Percentiles rank a stretch among this genome's conserved stretches.
These are phyloP conservation scores for Teratosphaeria gauchensis DNA, from an alignment of 2,329 filamentous ascomycete genomes.

Conservation along the genomic window DNA sequence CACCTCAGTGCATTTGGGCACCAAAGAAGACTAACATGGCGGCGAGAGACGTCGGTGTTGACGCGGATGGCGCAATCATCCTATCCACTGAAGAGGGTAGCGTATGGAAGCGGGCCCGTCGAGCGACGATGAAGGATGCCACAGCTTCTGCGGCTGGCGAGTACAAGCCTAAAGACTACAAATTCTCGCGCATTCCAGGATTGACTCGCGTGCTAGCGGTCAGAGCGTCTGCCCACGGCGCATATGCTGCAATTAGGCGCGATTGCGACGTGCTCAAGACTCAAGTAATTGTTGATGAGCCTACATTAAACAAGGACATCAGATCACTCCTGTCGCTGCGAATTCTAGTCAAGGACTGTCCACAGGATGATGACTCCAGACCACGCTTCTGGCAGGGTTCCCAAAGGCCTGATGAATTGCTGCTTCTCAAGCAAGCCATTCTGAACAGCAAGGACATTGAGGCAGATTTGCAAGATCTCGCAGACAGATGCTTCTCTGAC, in stretches of 20 bases:
- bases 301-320: constrained; percentile 65
- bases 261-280: constrained; percentile 74
- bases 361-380: constrained; percentile 31
- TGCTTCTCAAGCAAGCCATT: constrained; percentile 46
- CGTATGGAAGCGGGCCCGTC: constrained; percentile 81
- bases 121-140: constrained; percentile 67
- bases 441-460: constrained; percentile 59
- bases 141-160: constrained; percentile 41
- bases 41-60: constrained; percentile 75
- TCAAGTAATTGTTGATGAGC: constrained; percentile 56
- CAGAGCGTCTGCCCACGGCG: constrained; percentile 78
- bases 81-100: constrained; percentile 86
- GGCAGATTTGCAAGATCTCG: constrained; percentile 46
- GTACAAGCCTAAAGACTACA: constrained; percentile 75
- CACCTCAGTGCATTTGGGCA: constrained; percentile 77
- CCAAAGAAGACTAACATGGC: constrained; percentile 76
- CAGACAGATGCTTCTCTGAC: constrained; percentile 29
- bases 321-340: constrained; percentile 58
- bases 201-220: constrained; percentile 78
- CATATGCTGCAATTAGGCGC: constrained; percentile 77
- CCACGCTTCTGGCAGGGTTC: constrained; percentile 41
- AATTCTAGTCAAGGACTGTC: constrained; percentile 37
- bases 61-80: constrained; percentile 89
- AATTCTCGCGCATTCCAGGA: constrained; percentile 83
- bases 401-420: constrained; percentile 37